Percentiles rank a stretch among this genome's conserved stretches.
Conservation (phyloP, 371 early-diverging fungal genomes). For the Mortierella sp. region DNA sequence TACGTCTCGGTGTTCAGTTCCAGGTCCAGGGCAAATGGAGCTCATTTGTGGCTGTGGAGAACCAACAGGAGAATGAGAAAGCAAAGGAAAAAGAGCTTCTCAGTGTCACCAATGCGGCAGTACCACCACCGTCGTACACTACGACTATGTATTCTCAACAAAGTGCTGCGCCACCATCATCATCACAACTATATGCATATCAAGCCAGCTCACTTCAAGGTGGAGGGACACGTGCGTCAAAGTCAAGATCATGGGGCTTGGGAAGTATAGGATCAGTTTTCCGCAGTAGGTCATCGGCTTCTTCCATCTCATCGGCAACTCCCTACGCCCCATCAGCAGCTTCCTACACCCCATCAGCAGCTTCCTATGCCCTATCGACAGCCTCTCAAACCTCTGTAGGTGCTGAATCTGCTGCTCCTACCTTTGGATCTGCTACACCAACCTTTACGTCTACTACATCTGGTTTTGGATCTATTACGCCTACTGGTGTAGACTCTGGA, state of each 20-base stretch:
- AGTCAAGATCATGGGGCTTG: too few relatives aligned
- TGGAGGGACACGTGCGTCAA: too few relatives aligned
- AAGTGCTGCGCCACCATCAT: too few relatives aligned
- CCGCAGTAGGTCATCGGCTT: neutral
- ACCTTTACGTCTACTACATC: neutral
- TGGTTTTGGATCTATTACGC: neutral
- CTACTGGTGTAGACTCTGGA: neutral
- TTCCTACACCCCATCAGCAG: too few relatives aligned
- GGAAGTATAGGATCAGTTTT: neutral
- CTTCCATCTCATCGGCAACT: too few relatives aligned
- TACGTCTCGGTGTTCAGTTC: slow-evolving; percentile 19
- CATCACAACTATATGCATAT: too few relatives aligned
- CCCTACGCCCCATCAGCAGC: too few relatives aligned
- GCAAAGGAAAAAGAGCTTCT: neutral
- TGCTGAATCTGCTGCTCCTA: too few relatives aligned
- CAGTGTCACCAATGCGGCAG: neutral
- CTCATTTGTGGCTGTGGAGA: slow-evolving; percentile 24
- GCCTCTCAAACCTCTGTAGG: neutral
- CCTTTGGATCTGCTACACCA: neutral
- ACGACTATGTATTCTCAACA: neutral
- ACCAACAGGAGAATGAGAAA: neutral
- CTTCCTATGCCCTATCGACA: neutral
- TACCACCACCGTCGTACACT: neutral
- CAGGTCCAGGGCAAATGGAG: slow-evolving; percentile 18
- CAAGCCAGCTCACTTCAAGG: too few relatives aligned